Evolutionary conservation across 306 rosid species (phyloP), one percentile per base, ranked within the genome.

Genomic region (Hippophae tibetana): DNA sequence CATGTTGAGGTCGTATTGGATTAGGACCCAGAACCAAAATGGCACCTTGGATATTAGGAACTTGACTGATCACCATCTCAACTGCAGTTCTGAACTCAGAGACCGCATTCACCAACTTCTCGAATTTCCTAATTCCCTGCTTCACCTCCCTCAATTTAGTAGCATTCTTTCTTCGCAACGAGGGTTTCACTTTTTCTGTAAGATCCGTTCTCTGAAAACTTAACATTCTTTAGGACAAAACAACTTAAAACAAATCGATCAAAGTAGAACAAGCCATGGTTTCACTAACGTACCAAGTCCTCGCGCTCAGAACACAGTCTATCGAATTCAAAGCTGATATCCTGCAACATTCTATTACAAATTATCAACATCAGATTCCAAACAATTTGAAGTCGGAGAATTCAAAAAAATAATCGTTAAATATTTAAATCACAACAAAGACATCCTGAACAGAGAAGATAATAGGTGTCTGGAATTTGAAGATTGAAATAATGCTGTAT

Each of bases 101-200:
- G 48, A 92, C 78, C 23, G 80, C 58, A 11, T 50, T 77, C 89
- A 92, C 83, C 70, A 85, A 69, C 72, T 88, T 87, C 70, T 83
- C 86, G 57, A 87, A 61, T 69, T 89, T 82, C 70, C 72, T 84
- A 18, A 87, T 83, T 58, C 89, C 89, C 52, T 73, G 73, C 60
- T 81, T 92, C 53, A 82, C 75, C 54, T 81, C 96, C 73, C 96
- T 79, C 96, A 78, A 81, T 75, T 78, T 63, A 56, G 95, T 78
- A 52, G 57, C 64, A 54, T 81, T 78, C 69, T 73, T 67, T 73
- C 96, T 79, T 72, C 95, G 68, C 25, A 58, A 68, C 56, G 82
- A 69, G 31, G 85, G 75, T 76, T 83, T 87, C 63, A 58, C 68
- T 73, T 79, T 66, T 62, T 78, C 78, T 57, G 44, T 64, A 42